Evolutionary conservation across 139 green algal species (phyloP).

Genomic region (Parachlorella kessleri): DNA sequence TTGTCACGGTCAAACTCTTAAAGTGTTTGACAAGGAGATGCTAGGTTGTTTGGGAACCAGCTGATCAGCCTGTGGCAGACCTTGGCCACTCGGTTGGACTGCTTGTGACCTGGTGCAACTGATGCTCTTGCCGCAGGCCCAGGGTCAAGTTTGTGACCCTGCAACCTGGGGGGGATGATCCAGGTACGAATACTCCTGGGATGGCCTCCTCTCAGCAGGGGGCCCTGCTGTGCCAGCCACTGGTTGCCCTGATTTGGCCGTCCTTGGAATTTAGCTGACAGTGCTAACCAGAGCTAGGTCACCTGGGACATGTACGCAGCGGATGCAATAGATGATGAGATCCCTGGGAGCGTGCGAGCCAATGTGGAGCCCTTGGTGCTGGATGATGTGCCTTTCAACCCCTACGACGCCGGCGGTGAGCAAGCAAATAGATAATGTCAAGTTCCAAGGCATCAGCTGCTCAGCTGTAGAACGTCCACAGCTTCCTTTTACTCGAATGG

Average conservation of each 20-base stretch:
- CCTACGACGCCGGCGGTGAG: neutral
- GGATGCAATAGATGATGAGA: constrained; percentile 14
- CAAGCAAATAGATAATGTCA: neutral
- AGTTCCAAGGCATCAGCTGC: neutral
- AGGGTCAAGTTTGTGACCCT: constrained; percentile 17
- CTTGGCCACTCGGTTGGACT: too few species aligned
- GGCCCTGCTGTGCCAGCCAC: neutral
- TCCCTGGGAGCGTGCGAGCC: neutral
- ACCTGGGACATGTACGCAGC: neutral
- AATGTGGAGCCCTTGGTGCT: constrained; percentile 20
- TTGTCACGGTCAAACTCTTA: too few species aligned
- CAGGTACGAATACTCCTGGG: neutral
- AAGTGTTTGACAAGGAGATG: too few species aligned
- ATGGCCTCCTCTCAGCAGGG: neutral
- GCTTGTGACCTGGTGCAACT: too few species aligned
- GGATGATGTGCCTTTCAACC: neutral
- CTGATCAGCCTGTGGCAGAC: too few species aligned
- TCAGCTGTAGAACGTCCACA: neutral
- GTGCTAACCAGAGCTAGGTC: neutral
- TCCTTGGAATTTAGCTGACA: neutral
- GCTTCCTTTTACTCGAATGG: neutral
- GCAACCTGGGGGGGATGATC: constrained; percentile 3
- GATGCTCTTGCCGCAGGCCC: too few species aligned
- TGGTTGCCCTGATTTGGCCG: neutral
- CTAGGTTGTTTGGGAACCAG: too few species aligned